These are phyloP conservation scores for Pholiota molesta DNA, from an alignment of 768 basidiomycete species.

Conservation along the genomic window DNA sequence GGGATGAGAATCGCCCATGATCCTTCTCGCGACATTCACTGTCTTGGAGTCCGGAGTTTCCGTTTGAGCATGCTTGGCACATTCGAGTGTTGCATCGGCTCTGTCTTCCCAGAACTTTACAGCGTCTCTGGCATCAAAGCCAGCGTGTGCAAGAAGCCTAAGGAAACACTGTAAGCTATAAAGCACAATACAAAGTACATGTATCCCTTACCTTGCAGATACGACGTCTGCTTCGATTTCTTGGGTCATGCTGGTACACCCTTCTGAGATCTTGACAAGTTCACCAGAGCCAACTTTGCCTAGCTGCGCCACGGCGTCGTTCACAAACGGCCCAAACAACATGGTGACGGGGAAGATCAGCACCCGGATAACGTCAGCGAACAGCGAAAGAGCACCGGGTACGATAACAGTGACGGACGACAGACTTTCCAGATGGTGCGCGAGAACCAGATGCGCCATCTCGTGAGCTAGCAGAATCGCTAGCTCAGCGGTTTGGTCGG, in stretches of 20 bases:
- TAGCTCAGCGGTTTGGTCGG: slow-evolving; percentile 84
- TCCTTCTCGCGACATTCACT: slow-evolving; percentile 39
- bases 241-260: slow-evolving; percentile 79
- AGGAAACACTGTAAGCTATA: slow-evolving; percentile 7
- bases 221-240: slow-evolving; percentile 95
- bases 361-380: slow-evolving; percentile 75
- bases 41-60: slow-evolving; percentile 20
- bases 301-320: slow-evolving; percentile 86
- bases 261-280: slow-evolving; percentile 68
- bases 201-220: slow-evolving; percentile 65
- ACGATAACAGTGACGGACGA: slow-evolving; percentile 83
- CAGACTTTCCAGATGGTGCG: slow-evolving; percentile 92
- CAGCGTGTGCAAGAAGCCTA: slow-evolving; percentile 90
- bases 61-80: slow-evolving; percentile 24
- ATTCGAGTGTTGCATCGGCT: slow-evolving; percentile 46
- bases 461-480: slow-evolving; percentile 94
- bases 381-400: slow-evolving; percentile 77
- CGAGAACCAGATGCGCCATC: slow-evolving; percentile 86
- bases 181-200: neutral
- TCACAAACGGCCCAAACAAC: slow-evolving; percentile 93
- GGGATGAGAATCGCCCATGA: slow-evolving; percentile 68
- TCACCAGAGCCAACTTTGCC: slow-evolving; percentile 80
- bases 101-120: slow-evolving; percentile 82
- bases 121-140: slow-evolving; percentile 85
- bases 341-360: slow-evolving; percentile 88